Base-by-base conservation (phyloP, 495 filamentous ascomycete genomes). In the Penicillium macrosclerotiorum region DNA sequence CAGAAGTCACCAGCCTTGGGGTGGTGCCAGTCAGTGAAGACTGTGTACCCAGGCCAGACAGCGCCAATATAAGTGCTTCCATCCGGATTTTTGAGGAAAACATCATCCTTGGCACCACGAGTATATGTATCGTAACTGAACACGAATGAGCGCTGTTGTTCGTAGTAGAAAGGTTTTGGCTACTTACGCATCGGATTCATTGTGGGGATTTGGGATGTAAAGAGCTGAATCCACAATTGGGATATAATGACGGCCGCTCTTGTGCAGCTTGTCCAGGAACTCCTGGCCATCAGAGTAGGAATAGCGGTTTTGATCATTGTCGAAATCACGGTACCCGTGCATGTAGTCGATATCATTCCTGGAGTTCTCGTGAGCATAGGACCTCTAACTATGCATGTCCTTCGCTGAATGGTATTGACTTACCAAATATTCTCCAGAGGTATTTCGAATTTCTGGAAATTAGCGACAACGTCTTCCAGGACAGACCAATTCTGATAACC, bases 201-300 rank as follows among this genome's bases (percentile, higher is more conserved):
- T 86, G 12, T 77, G 65, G 3, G 86, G 86, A 40, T 89, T 85
- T 0, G 88, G 86, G 18, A 82, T 79, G 51, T 90, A 92, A 22
- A 93, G 80, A 4, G 86, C 89, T 3, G 85, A 76, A 57, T 94
- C 89, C n/a, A 95, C 77, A 35, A 95, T 93, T 0, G 88, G 88
- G 6, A 95, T 75, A 43, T 81, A 94, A 53, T 90, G 84, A 54
- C 86, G 85, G 7, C 80, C 76, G 51, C 78, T 77, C 3, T 67
- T 66, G 60, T 91, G 88, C 2, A 95, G 66, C 12, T 71, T 64
- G 1, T 68, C 63, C 9, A 95, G 57, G 58, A 94, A 89, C 1
- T 66, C 64, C 37, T 81, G 71, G 12, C 73, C 79, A 40, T 73
- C 75, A 12, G 51, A 57, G 36, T 76, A 74, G 2, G 66, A 58